Percentiles rank a stretch among this genome's conserved stretches.
phyloP scores from a whole-genome alignment of 2,329 filamentous ascomycete species.

The Cladorrhinum sp. region DNA sequence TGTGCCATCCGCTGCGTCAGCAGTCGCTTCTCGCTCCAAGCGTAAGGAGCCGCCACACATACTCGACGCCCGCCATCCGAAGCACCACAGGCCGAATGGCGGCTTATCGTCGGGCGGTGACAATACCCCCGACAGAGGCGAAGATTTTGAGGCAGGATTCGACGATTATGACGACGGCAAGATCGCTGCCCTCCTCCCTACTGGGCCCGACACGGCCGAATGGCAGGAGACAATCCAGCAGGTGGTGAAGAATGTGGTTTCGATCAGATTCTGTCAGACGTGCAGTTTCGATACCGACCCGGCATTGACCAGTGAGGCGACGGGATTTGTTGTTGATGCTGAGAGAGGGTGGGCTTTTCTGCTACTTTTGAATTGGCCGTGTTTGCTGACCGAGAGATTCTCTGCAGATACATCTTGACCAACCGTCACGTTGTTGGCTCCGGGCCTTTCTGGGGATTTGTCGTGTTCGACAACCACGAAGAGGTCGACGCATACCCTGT shows the following conservation, averaged over 20 bases:
- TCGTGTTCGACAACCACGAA: slow-evolving; percentile 98
- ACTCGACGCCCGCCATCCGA: slow-evolving; percentile 40
- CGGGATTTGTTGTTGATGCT: slow-evolving; percentile 95
- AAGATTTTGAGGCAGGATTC: slow-evolving; percentile 43
- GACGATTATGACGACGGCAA: slow-evolving; percentile 37
- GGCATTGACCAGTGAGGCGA: slow-evolving; percentile 90
- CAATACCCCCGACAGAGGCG: slow-evolving; percentile 47
- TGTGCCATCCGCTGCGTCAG: not conserved
- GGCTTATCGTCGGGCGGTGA: slow-evolving; percentile 47
- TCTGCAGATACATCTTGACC: slow-evolving; percentile 70
- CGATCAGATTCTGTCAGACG: slow-evolving; percentile 98
- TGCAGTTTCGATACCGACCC: slow-evolving; percentile 97
- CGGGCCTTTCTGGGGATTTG: slow-evolving; percentile 96
- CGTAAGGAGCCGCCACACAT: slow-evolving; percentile 48
- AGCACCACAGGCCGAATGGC: slow-evolving; percentile 44
- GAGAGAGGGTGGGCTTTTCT: slow-evolving; percentile 66
- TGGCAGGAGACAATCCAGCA: slow-evolving; percentile 96
- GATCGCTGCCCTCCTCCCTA: slow-evolving; percentile 29
- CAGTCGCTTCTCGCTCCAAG: slow-evolving; percentile 41
- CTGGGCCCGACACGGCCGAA: slow-evolving; percentile 35
- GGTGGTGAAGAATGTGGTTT: slow-evolving; percentile 92
- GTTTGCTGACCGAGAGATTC: not conserved
- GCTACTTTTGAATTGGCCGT: not conserved
- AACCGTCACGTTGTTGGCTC: slow-evolving; percentile 92
- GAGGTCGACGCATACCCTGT: slow-evolving; percentile 94